A percentile compares a stretch with the other conserved stretches of the same genome.
Conservation (phyloP, 768 basidiomycete genomes). For the Xerocomus potaroensis region DNA sequence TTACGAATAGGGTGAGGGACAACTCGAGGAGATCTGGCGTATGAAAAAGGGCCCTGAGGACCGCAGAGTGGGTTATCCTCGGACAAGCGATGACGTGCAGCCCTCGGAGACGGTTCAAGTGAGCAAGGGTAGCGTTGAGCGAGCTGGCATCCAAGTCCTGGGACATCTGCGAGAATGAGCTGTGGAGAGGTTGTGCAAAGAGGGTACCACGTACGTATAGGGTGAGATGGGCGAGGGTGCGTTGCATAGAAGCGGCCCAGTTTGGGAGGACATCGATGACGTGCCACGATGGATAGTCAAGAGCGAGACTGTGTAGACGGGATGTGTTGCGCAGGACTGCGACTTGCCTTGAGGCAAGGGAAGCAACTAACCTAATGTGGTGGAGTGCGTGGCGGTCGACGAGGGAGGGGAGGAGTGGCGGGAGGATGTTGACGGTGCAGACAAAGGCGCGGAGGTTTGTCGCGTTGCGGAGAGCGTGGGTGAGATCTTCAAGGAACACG, state of each 20-base stretch:
- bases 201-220: conserved; percentile 47
- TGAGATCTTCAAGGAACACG: conserved; percentile 50
- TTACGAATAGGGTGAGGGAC: conserved; percentile 56
- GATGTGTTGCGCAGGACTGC: conserved; percentile 37
- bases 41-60: conserved; percentile 41
- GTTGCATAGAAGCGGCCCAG: conserved; percentile 46
- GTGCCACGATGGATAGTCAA: conserved; percentile 63
- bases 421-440: conserved; percentile 45
- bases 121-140: conserved; percentile 42
- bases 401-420: conserved; percentile 47
- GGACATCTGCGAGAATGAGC: conserved; percentile 41
- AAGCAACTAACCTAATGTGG: conserved; percentile 46
- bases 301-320: conserved; percentile 41
- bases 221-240: conserved; percentile 50
- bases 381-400: conserved; percentile 41
- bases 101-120: conserved; percentile 50
- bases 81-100: conserved; percentile 62
- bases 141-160: conserved; percentile 50
- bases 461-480: conserved; percentile 44
- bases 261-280: conserved; percentile 53
- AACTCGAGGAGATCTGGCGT: conserved; percentile 58
- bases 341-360: conserved; percentile 51
- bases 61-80: conserved; percentile 47
- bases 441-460: conserved; percentile 54
- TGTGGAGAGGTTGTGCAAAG: not conserved